phyloP scores from a whole-genome alignment of 176 grass and related monocot genomes.

The Juncus inflexus region DNA sequence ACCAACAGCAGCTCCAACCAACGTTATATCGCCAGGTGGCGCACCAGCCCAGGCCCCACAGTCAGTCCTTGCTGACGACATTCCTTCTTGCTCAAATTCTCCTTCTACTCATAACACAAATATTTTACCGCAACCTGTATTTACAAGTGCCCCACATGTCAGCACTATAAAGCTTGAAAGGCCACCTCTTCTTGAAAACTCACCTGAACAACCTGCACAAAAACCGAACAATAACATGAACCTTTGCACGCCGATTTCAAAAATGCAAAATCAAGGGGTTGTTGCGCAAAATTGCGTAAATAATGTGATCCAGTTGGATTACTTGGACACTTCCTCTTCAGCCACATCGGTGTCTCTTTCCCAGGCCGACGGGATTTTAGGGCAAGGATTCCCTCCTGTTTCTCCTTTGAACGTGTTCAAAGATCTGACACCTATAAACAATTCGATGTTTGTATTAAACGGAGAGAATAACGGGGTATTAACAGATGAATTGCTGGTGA shows the following conservation, averaged over 20 bases:
- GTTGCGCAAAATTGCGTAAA: constrained; percentile 44
- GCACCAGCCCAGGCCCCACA: constrained; percentile 45
- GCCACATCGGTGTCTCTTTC: constrained; percentile 80
- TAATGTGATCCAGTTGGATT: constrained; percentile 56
- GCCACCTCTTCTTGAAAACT: constrained; percentile 37
- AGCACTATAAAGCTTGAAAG: constrained; percentile 44
- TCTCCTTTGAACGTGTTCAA: constrained; percentile 60
- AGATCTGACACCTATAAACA: constrained; percentile 59
- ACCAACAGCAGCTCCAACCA: constrained; percentile 26
- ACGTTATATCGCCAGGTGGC: constrained; percentile 42
- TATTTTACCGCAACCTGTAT: constrained; percentile 32
- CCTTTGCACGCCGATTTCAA: constrained; percentile 39
- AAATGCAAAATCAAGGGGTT: constrained; percentile 43
- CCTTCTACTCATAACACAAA: constrained; percentile 59
- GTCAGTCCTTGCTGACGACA: constrained; percentile 77
- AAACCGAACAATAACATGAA: constrained; percentile 57
- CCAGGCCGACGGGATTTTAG: constrained; percentile 65
- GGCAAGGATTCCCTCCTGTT: constrained; percentile 54
- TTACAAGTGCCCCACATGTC: constrained; percentile 47
- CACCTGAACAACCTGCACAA: constrained; percentile 40
- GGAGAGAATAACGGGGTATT: constrained; percentile 46
- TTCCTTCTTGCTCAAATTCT: constrained; percentile 84
- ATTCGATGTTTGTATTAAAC: constrained; percentile 75
- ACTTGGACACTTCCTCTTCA: constrained; percentile 83
- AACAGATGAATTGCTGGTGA: constrained; percentile 68